These are phyloP conservation scores for Cercospora zeae-maydis DNA, from an alignment of 2,329 filamentous ascomycete species.

Conservation along the genomic window DNA sequence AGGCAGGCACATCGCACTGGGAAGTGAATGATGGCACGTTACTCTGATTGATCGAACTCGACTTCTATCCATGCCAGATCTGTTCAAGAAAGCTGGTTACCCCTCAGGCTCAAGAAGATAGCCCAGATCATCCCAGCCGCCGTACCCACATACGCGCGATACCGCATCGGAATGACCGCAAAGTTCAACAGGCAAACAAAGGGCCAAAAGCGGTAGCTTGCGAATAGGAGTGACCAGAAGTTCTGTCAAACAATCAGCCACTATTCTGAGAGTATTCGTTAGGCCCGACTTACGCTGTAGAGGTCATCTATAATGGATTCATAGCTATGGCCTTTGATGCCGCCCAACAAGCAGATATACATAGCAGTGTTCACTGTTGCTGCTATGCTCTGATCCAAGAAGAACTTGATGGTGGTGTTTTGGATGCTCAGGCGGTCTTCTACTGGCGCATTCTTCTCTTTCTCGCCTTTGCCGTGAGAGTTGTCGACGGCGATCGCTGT, in stretches of 20 bases:
- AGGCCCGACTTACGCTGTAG: background rate
- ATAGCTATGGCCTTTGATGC: background rate
- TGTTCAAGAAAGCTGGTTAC: background rate
- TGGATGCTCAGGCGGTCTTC: background rate
- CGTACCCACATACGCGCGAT: background rate
- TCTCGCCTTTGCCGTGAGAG: background rate
- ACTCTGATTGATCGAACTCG: background rate
- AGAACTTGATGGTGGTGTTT: constrained; percentile 1
- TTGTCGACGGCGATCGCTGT: background rate
- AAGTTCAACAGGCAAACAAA: constrained; percentile 2
- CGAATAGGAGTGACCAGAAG: background rate
- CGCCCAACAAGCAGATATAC: constrained; percentile 1
- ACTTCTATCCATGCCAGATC: background rate
- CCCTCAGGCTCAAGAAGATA: background rate
- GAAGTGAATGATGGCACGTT: background rate
- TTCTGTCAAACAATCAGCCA: background rate
- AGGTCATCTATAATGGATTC: background rate
- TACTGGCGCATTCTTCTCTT: background rate
- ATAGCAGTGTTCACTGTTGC: background rate
- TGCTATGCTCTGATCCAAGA: background rate
- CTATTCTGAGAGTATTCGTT: background rate
- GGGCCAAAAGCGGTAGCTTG: constrained; percentile 3
- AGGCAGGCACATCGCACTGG: no score
- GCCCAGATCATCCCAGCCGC: constrained; percentile 1
- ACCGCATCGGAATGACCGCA: background rate